Evolutionary conservation across 768 basidiomycete species (phyloP).

Genomic region (Agaricus subrufescens): DNA sequence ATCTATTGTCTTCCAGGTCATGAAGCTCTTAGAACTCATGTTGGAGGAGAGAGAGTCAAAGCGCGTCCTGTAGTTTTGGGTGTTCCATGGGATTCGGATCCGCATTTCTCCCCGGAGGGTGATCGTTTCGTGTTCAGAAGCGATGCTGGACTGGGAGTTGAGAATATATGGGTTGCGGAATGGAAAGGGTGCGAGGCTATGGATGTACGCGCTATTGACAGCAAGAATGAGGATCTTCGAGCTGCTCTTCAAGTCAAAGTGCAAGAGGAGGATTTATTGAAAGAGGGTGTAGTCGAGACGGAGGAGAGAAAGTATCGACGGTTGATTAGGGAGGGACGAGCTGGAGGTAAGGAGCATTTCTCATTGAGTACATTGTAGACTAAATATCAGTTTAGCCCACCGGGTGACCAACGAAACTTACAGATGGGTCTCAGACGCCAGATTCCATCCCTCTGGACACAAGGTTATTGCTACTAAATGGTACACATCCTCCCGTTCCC

Average conservation of each 20-base stretch:
- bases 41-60: constrained; percentile 18
- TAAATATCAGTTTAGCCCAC: constrained; percentile 23
- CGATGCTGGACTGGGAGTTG: constrained; percentile 67
- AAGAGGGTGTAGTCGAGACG: constrained; percentile 48
- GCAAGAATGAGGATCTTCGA: constrained; percentile 24
- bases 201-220: constrained; percentile 38
- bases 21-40: constrained; percentile 18
- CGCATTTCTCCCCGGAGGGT: constrained; percentile 67
- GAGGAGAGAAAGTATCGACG: constrained; percentile 39
- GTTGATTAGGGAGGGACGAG: constrained; percentile 54
- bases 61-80: constrained; percentile 62
- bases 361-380: background rate
- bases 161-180: constrained; percentile 68
- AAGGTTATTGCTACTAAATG: constrained; percentile 73
- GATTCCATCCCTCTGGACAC: constrained; percentile 63
- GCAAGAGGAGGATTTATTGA: constrained; percentile 42
- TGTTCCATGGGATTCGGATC: constrained; percentile 67
- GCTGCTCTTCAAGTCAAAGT: constrained; percentile 31
- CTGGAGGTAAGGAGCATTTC: constrained; percentile 30
- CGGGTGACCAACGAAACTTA: constrained; percentile 72
- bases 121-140: constrained; percentile 64
- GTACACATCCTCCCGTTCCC: constrained; percentile 61
- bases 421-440: constrained; percentile 63
- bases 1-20: constrained; percentile 61
- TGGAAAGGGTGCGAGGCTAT: constrained; percentile 66